Conservation (phyloP, 2,329 filamentous ascomycete genomes). For the Penicillium sclerotigenum region DNA sequence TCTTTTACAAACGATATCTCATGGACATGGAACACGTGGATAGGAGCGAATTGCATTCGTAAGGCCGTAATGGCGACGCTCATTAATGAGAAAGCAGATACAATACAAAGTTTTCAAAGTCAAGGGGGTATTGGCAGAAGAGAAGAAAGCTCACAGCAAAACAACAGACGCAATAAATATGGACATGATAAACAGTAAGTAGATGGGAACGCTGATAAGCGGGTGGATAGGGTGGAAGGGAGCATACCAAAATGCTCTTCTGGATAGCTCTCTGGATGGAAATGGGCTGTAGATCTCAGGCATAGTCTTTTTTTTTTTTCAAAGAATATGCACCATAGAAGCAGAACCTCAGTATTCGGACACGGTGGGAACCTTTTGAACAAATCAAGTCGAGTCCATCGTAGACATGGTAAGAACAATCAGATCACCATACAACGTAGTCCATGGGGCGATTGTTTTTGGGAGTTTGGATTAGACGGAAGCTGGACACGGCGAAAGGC, state of each 20-base stretch:
- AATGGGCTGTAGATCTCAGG: not conserved
- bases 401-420: not conserved
- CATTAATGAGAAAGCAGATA: constrained; percentile 29
- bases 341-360: constrained; percentile 12
- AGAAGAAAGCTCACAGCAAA: constrained; percentile 10
- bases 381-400: not conserved
- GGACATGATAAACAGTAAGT: constrained; percentile 21
- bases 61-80: constrained; percentile 21
- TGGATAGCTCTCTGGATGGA: not conserved
- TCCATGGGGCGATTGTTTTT: not conserved
- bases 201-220: constrained; percentile 8
- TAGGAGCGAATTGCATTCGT: constrained; percentile 19
- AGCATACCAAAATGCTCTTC: not conserved
- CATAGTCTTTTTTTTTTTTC: not conserved
- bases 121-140: constrained; percentile 36
- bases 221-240: constrained; percentile 5
- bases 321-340: constrained; percentile 19
- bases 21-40: not conserved
- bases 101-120: constrained; percentile 23
- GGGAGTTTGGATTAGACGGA: not conserved
- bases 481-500: not conserved
- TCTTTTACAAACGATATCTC: not conserved
- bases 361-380: constrained; percentile 7
- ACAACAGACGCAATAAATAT: constrained; percentile 22
- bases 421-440: not conserved